Conservation (phyloP, 2,329 filamentous ascomycete species). For the Drechslerella dactyloides region DNA sequence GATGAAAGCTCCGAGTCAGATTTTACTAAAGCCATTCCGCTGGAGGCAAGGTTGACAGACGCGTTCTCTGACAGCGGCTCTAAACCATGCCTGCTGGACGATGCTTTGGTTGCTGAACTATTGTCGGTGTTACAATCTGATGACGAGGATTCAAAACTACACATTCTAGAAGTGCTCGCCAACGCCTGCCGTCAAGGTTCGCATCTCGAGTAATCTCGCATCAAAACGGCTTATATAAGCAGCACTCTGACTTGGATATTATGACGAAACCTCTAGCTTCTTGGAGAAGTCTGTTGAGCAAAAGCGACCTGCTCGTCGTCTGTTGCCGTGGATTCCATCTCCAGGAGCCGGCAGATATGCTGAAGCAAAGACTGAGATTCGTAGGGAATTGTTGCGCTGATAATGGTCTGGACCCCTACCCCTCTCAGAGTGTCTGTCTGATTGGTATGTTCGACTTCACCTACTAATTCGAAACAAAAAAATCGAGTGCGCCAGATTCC, state of each 20-base stretch:
- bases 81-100: conserved; percentile 4
- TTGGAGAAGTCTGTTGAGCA: conserved; percentile 53
- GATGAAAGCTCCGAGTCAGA: background rate
- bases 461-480: background rate
- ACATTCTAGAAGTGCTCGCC: conserved; percentile 27
- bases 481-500: conserved; percentile 8
- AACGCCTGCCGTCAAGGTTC: conserved; percentile 41
- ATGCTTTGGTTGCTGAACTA: background rate
- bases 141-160: background rate
- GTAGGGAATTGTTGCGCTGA: conserved; percentile 54
- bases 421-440: no score
- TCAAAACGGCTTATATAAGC: background rate
- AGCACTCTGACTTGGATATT: background rate
- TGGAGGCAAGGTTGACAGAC: background rate
- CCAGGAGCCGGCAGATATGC: conserved; percentile 24
- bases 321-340: conserved; percentile 15
- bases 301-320: conserved; percentile 52
- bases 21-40: background rate
- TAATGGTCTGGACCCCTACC: conserved; percentile 49
- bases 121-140: conserved; percentile 10
- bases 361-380: conserved; percentile 52
- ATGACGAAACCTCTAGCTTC: conserved; percentile 30
- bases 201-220: background rate
- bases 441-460: background rate
- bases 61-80: conserved; percentile 4